phyloP scores from a whole-genome alignment of 2,329 filamentous ascomycete genomes.

The Exophiala calicioides region DNA sequence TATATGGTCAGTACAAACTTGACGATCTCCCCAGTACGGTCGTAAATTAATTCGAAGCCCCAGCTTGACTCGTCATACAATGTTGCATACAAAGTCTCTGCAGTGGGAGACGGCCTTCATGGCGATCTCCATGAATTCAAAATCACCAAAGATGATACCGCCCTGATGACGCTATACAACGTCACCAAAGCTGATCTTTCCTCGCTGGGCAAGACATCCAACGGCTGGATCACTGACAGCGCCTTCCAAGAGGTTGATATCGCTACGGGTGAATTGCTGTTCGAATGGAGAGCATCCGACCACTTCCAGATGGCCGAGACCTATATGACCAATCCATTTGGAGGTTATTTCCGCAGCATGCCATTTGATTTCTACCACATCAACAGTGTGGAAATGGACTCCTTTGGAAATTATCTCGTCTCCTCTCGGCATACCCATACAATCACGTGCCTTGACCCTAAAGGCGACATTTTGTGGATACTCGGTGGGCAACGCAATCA shows the following conservation, averaged over 20 bases:
- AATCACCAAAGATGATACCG: conserved; percentile 23
- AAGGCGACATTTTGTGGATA: conserved; percentile 48
- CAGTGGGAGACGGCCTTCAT: conserved; percentile 24
- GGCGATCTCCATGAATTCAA: conserved; percentile 30
- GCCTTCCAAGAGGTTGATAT: conserved; percentile 51
- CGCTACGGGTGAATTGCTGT: conserved; percentile 46
- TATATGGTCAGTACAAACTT: conserved; percentile 39
- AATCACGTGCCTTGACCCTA: conserved; percentile 47
- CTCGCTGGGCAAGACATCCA: conserved; percentile 31
- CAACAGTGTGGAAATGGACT: conserved; percentile 56
- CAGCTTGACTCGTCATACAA: conserved; percentile 29
- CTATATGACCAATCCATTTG: conserved; percentile 20
- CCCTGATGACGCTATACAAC: conserved; percentile 26
- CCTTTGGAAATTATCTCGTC: conserved; percentile 46
- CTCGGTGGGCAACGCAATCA: conserved; percentile 51
- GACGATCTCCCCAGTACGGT: neutral
- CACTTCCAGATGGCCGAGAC: conserved; percentile 39
- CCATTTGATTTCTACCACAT: conserved; percentile 60
- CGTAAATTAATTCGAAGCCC: neutral
- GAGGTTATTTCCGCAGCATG: conserved; percentile 15
- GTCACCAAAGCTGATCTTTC: conserved; percentile 19
- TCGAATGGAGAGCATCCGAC: conserved; percentile 51
- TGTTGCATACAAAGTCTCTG: conserved; percentile 19
- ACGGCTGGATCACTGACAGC: conserved; percentile 45
- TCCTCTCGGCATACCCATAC: conserved; percentile 46